Evolutionary conservation across 2,329 filamentous ascomycete genomes (phyloP).

Genomic region (Xylaria sp.): DNA sequence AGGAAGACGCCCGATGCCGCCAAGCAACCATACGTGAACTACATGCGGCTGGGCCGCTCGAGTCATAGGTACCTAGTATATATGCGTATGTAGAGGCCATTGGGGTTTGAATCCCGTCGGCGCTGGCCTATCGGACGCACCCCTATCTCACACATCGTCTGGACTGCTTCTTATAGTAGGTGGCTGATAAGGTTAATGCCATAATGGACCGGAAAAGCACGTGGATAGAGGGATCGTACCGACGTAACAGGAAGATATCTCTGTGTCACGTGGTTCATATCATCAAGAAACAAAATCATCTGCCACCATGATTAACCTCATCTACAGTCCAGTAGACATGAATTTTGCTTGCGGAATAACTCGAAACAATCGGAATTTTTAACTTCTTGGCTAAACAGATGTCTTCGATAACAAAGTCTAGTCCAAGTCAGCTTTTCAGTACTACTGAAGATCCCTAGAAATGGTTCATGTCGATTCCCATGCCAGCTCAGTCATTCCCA

Average conservation of each 20-base stretch:
- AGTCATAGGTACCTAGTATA: neutral
- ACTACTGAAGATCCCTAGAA: conserved; percentile 10
- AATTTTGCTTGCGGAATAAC: neutral
- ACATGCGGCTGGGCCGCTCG: neutral
- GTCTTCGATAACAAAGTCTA: conserved; percentile 1
- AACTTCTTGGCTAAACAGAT: neutral
- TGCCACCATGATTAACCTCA: neutral
- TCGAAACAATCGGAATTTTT: neutral
- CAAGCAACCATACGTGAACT: neutral
- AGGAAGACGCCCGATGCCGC: neutral
- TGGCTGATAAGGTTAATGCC: neutral
- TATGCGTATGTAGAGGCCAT: too few relatives aligned
- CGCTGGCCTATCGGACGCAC: neutral
- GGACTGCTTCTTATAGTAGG: neutral
- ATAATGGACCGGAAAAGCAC: neutral
- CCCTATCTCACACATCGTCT: neutral
- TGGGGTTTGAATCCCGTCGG: neutral
- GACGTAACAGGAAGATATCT: neutral
- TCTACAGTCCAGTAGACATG: neutral
- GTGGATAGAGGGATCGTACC: neutral
- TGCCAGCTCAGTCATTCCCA: conserved; percentile 30
- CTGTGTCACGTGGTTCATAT: neutral
- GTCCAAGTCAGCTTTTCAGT: conserved; percentile 14
- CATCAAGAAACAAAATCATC: conserved; percentile 1
- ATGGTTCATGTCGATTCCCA: conserved; percentile 9